These are phyloP conservation scores for Penicillium paradoxum DNA, from an alignment of 495 filamentous ascomycete genomes.

Conservation along the genomic window DNA sequence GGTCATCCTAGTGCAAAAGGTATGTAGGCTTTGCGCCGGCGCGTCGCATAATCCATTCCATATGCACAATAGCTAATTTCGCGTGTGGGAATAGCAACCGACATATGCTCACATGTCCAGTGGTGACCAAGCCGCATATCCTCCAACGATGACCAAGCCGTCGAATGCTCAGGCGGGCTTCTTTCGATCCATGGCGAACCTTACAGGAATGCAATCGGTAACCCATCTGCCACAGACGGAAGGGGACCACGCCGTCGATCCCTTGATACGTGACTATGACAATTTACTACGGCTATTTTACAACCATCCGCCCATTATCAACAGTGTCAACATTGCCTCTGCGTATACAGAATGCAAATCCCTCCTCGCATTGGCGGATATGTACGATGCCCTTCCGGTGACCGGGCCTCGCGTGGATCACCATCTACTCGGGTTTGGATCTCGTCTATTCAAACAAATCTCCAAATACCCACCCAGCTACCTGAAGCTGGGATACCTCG, in stretches of 20 bases:
- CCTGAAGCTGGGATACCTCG: slow-evolving; percentile 80
- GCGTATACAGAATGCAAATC: slow-evolving; percentile 90
- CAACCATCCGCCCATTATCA: slow-evolving; percentile 76
- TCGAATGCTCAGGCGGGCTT: slow-evolving; percentile 56
- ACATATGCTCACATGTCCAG: slow-evolving; percentile 47
- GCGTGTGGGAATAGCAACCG: slow-evolving; percentile 29
- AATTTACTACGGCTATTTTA: slow-evolving; percentile 92
- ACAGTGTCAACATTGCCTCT: slow-evolving; percentile 79
- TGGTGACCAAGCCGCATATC: slow-evolving; percentile 42
- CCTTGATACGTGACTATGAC: slow-evolving; percentile 78
- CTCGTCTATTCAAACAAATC: slow-evolving; percentile 85
- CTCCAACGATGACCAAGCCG: slow-evolving; percentile 50
- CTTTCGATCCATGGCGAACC: slow-evolving; percentile 81
- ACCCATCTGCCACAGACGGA: slow-evolving; percentile 34
- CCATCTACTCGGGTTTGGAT: slow-evolving; percentile 85
- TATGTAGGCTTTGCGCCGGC: slow-evolving; percentile 21
- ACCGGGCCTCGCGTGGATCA: slow-evolving; percentile 89
- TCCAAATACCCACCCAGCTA: slow-evolving; percentile 91
- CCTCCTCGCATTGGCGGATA: slow-evolving; percentile 76
- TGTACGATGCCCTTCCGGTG: slow-evolving; percentile 84
- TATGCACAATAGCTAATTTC: slow-evolving; percentile 7
- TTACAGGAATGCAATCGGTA: slow-evolving; percentile 54
- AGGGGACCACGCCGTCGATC: slow-evolving; percentile 51
- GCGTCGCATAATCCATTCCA: neutral
- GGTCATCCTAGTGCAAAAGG: slow-evolving; percentile 84